Conservation (phyloP, 495 filamentous ascomycete genomes). For the Trypethelium eluteriae region DNA sequence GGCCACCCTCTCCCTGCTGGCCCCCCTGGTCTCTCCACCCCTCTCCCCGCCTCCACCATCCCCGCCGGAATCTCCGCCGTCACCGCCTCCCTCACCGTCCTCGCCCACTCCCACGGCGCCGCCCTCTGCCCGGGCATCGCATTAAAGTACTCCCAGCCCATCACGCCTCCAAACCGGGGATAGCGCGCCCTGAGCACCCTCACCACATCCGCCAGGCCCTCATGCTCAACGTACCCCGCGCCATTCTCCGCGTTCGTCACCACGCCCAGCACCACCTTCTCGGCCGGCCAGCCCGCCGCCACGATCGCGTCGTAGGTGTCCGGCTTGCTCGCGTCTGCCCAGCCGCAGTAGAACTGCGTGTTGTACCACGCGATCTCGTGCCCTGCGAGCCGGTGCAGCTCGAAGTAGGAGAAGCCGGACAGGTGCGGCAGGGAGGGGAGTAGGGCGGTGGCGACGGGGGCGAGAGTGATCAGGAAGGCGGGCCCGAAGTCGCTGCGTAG, state of each 20-base stretch:
- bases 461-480: slow-evolving; percentile 40
- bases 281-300: slow-evolving; percentile 34
- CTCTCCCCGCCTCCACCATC: slow-evolving; percentile 4
- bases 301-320: slow-evolving; percentile 36
- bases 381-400: slow-evolving; percentile 32
- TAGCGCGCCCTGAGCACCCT: slow-evolving; percentile 23
- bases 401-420: slow-evolving; percentile 39
- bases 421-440: slow-evolving; percentile 34
- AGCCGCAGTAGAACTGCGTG: slow-evolving; percentile 42
- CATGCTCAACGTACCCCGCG: slow-evolving; percentile 31
- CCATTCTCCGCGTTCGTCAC: slow-evolving; percentile 36
- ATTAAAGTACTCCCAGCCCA: slow-evolving; percentile 44
- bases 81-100: not conserved
- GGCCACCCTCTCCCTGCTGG: not conserved
- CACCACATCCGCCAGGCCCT: slow-evolving; percentile 22
- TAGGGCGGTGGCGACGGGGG: slow-evolving; percentile 40
- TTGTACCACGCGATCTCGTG: slow-evolving; percentile 40
- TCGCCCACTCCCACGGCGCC: slow-evolving; percentile 33
- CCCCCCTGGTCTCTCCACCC: not conserved
- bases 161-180: slow-evolving; percentile 40
- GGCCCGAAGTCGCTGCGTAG: slow-evolving; percentile 39
- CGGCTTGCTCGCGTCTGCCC: slow-evolving; percentile 33
- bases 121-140: slow-evolving; percentile 27
- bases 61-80: slow-evolving; percentile 1
- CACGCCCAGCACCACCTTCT: slow-evolving; percentile 38